Evolutionary conservation across 2,329 filamentous ascomycete genomes (phyloP).

Genomic region (Leptographium wingfieldii): DNA sequence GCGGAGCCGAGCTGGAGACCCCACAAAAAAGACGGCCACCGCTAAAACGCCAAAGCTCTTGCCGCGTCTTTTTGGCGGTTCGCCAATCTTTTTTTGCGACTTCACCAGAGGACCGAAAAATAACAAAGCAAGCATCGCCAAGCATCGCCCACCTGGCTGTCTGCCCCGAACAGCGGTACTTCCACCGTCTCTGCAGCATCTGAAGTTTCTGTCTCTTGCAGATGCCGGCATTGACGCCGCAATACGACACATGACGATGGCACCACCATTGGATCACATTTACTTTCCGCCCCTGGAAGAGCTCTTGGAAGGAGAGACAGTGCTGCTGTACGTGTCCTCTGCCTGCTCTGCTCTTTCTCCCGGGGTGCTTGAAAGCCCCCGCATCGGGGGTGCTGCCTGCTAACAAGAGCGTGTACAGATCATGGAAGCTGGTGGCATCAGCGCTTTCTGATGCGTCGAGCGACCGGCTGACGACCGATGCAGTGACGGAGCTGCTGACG

Average conservation of each 20-base stretch:
- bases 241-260: conserved; percentile 41
- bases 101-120: conserved; percentile 4
- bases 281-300: conserved; percentile 79
- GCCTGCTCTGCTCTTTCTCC: neutral
- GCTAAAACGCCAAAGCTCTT: conserved; percentile 9
- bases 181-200: neutral
- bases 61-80: conserved; percentile 9
- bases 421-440: conserved; percentile 48
- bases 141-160: neutral
- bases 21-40: conserved; percentile 6
- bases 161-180: neutral
- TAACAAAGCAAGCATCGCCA: neutral
- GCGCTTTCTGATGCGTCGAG: conserved; percentile 44
- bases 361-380: neutral
- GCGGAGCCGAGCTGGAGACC: neutral
- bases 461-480: conserved; percentile 37
- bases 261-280: conserved; percentile 52
- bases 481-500: conserved; percentile 56
- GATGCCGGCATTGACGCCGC: conserved; percentile 1
- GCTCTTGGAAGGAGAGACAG: conserved; percentile 68
- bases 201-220: neutral
- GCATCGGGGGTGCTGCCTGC: neutral
- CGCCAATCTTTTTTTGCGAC: conserved; percentile 4
- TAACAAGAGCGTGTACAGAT: conserved; percentile 25
- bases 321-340: conserved; percentile 55